These are phyloP conservation scores for Pulicaria dysenterica DNA, from an alignment of 129 eudicot species.

Conservation along the genomic window DNA sequence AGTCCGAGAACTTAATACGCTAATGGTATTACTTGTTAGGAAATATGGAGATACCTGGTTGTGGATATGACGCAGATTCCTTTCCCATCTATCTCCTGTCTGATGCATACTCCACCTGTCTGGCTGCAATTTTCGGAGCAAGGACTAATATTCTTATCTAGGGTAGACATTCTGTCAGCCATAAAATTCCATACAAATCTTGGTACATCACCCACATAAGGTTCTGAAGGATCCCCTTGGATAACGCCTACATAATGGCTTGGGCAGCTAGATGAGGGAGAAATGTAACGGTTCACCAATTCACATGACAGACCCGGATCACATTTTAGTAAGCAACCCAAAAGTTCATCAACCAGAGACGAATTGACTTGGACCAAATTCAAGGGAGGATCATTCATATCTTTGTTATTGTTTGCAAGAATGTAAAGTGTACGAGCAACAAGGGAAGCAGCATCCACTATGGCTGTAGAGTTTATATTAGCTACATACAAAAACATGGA, in stretches of 20 bases:
- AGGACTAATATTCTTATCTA: slow-evolving; percentile 42
- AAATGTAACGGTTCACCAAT: slow-evolving; percentile 63
- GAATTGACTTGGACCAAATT: slow-evolving; percentile 58
- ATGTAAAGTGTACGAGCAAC: slow-evolving; percentile 86
- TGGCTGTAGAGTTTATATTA: slow-evolving; percentile 80
- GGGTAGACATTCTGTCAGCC: slow-evolving; percentile 72
- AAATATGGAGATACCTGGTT: slow-evolving; percentile 75
- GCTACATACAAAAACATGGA: slow-evolving; percentile 53
- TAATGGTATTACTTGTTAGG: too few species aligned
- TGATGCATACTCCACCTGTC: slow-evolving; percentile 66
- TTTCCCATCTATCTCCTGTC: slow-evolving; percentile 70
- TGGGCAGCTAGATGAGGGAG: slow-evolving; percentile 70
- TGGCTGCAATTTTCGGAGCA: slow-evolving; percentile 70
- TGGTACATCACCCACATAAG: slow-evolving; percentile 73
- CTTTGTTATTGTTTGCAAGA: slow-evolving; percentile 57
- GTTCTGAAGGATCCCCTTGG: slow-evolving; percentile 65
- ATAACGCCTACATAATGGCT: slow-evolving; percentile 93
- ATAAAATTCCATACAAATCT: slow-evolving; percentile 88
- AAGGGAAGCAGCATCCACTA: slow-evolving; percentile 83
- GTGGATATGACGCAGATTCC: slow-evolving; percentile 77
- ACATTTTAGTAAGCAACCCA: slow-evolving; percentile 76
- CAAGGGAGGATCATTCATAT: slow-evolving; percentile 45
- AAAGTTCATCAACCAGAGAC: slow-evolving; percentile 72
- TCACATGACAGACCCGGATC: slow-evolving; percentile 91
- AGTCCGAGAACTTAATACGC: too few species aligned